Base-by-base conservation (phyloP, 2,329 filamentous ascomycete species). In the Alternaria metachromatica region DNA sequence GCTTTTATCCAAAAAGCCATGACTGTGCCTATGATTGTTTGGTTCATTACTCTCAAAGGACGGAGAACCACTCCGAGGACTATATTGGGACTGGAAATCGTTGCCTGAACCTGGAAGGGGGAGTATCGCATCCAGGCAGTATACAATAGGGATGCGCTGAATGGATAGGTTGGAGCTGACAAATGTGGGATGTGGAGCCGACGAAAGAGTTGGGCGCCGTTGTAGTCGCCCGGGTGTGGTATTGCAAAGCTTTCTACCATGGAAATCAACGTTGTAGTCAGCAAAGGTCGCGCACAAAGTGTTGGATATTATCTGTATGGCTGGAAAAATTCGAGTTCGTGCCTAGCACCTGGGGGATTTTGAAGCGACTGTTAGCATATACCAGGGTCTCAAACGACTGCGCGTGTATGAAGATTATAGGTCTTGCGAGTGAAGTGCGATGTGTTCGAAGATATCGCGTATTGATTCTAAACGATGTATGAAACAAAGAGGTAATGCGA, bases 1-100 rank as follows among this genome's bases (percentile, higher is more conserved):
- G 33, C 0, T n/a, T n/a, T 10, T 5, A 1, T 2, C n/a, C 0
- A 2, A 37, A n/a, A 37, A n/a, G 4, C 15, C n/a, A 18, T 41
- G 37, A 11, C 37, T 41, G 37, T 18, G 37, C 37, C 37, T 41
- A 3, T 18, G 3, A 41, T 41, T 18, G 2, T 41, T 18, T 41
- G 37, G 37, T 18, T 18, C 37, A 11, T 18, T 18, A 18, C n/a
- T 18, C 15, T 18, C 11, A 18, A 41, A 41, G 37, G 3, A 11
- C n/a, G n/a, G n/a, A 18, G 9, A 18, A 18, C 15, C 15, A 18
- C 0, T 18, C 15, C 2, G 5, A 1, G 37, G 37, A 4, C n/a
- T 18, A 18, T 1, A 18, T 41, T 0, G n/a, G 3, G 8, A 41
- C 37, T 1, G 1, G 3, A 41, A 18, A 2, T 18, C 0, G 10